Conservation (phyloP, 2,329 filamentous ascomycete genomes). For the Cordyceps fumosorosea region DNA sequence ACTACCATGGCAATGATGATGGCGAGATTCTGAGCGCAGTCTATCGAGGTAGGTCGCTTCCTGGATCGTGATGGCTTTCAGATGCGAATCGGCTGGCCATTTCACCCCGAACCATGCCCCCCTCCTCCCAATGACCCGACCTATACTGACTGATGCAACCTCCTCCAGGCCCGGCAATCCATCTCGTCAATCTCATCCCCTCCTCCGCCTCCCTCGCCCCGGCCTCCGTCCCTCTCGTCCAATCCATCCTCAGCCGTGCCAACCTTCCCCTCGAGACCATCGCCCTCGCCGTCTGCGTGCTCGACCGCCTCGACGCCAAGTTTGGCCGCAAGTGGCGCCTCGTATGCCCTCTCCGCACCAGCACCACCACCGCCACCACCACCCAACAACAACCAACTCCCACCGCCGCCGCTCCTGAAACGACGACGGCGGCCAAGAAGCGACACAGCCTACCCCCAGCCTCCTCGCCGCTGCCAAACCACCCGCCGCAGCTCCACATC, state of each 20-base stretch:
- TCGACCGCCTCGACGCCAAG: conserved; percentile 56
- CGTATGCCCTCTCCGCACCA: conserved; percentile 42
- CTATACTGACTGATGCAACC: conserved; percentile 7
- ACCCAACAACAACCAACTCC: too few relatives aligned
- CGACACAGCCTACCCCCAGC: conserved; percentile 42
- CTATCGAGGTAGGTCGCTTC: conserved; percentile 27
- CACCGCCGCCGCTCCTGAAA: neutral
- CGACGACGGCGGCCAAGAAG: conserved; percentile 22
- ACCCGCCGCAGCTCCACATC: conserved; percentile 43
- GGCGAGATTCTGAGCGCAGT: conserved; percentile 34
- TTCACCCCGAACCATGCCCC: neutral
- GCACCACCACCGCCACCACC: too few relatives aligned
- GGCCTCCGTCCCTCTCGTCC: conserved; percentile 52
- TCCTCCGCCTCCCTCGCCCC: conserved; percentile 53
- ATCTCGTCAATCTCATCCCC: conserved; percentile 60
- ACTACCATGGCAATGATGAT: conserved; percentile 30
- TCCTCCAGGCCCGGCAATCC: conserved; percentile 52
- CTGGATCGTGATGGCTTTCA: neutral
- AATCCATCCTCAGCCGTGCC: conserved; percentile 53
- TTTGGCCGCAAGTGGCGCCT: conserved; percentile 59
- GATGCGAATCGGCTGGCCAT: neutral
- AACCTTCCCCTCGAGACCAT: conserved; percentile 54
- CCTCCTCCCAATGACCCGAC: neutral
- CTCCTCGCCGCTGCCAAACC: conserved; percentile 24
- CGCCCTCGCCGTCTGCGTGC: conserved; percentile 58